phyloP scores from a whole-genome alignment of 2,329 filamentous ascomycete species.

The Penicillium olsonii region DNA sequence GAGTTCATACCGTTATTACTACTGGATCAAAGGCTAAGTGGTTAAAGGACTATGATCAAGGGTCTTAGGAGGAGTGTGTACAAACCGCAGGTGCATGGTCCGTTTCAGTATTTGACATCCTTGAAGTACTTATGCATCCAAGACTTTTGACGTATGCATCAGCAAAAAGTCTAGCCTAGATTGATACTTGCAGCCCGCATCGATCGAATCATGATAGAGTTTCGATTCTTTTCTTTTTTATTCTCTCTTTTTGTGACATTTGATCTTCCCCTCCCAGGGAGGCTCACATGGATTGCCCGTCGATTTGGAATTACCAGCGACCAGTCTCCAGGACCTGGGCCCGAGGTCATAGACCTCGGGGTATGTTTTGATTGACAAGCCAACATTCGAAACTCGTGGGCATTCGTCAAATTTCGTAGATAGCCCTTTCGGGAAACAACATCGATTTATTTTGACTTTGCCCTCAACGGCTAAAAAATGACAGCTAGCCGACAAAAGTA shows the following conservation, averaged over 20 bases:
- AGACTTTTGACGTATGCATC: slow-evolving; percentile 13
- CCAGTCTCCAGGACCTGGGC: not conserved
- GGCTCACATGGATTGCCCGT: not conserved
- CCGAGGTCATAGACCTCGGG: no score
- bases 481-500: slow-evolving; percentile 3
- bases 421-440: not conserved
- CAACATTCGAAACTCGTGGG: not conserved
- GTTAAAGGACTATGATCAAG: not conserved
- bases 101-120: slow-evolving; percentile 14
- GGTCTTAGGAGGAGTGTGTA: slow-evolving; percentile 2
- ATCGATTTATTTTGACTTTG: not conserved
- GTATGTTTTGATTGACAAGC: not conserved
- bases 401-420: not conserved
- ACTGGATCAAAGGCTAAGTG: not conserved
- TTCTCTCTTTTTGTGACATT: slow-evolving; percentile 8
- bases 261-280: slow-evolving; percentile 13
- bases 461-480: slow-evolving; percentile 5
- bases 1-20: not conserved
- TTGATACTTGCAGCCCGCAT: not conserved
- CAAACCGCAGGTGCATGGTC: slow-evolving; percentile 15
- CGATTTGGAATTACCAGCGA: slow-evolving; percentile 5
- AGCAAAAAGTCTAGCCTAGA: slow-evolving; percentile 13
- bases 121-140: slow-evolving; percentile 9
- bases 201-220: not conserved
- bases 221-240: not conserved